Conservation (phyloP, 441 rosid species). For the Corymbia citriodora region DNA sequence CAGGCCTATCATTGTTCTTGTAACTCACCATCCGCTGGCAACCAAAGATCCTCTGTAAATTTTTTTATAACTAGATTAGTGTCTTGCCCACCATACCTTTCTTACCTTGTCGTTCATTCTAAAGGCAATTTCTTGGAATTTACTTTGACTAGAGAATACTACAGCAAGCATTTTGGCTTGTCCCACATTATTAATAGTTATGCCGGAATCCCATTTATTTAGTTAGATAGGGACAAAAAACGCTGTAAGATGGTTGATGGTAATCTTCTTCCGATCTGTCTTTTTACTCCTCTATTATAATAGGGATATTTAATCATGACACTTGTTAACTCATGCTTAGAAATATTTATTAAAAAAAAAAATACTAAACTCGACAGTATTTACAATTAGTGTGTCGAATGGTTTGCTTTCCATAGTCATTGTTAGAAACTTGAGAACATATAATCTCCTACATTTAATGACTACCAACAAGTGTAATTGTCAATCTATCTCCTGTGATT, state of each 20-base stretch:
- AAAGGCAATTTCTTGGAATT: neutral
- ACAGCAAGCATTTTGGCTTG: neutral
- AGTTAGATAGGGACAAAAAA: neutral
- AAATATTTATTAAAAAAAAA: neutral
- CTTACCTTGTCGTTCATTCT: neutral
- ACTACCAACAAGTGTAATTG: neutral
- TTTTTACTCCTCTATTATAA: neutral
- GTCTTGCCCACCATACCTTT: neutral
- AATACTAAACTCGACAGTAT: neutral
- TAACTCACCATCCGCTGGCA: neutral
- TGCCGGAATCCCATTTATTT: neutral
- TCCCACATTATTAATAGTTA: neutral
- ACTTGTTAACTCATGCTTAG: neutral
- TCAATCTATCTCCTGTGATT: no score
- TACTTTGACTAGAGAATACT: neutral
- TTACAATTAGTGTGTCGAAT: neutral
- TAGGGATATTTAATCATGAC: neutral
- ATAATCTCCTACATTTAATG: neutral
- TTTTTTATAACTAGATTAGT: neutral
- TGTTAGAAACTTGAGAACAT: neutral
- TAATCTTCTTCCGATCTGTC: neutral
- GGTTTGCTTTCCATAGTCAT: neutral
- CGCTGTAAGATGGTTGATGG: neutral
- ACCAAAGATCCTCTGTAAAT: neutral
- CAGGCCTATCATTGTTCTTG: neutral